Evolutionary conservation across 164 flowering plant genomes (phyloP), one percentile per base, ranked within the genome.

Genomic region (Warburgia ugandensis): DNA sequence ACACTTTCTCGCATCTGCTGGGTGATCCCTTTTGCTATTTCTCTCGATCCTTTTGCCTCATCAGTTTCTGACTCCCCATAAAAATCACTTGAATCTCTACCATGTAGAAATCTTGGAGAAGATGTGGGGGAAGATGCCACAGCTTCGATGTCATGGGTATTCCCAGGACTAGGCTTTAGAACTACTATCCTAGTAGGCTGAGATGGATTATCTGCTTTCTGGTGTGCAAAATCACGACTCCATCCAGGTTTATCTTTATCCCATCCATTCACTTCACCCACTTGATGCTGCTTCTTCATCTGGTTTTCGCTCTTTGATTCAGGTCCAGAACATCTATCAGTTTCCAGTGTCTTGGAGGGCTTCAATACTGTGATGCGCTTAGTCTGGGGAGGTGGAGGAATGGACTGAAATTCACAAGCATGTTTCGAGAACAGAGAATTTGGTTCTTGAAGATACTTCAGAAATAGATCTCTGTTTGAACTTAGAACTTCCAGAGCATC

Each of bases 311-410:
- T 52, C 61, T 54, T 77, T 57, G 56, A 62, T 47, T 58, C 76
- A 17, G 35, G 27, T 47, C 39, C 70, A 48, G 60, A 46, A 63
- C 55, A 56, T 47, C 55, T 68, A 30, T 69, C 50, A 32, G 44
- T 51, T 32, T 72, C 78, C 50, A 73, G 56, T 48, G 71, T 52
- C 69, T 86, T 88, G 19, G 92, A 73, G 26, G 99, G 96, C 62
- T 66, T 83, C 51, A 92, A 83, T 49, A 92, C 79, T 30, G 99
- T 88, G 28, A 92, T 88, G 21, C 91, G 79, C 53, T 78, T 92
- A 16, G 83, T 74, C 65, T 82, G 84, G 41, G 81, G 68, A 55
- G 78, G 70, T 23, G 77, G 68, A 50, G 82, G 72, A 30, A 67
- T 45, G 29, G 85, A 69, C 38, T 71, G 78, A 44, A 73, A 38